Evolutionary conservation across 2,329 filamentous ascomycete species (phyloP), one percentile per base, ranked within the genome.

Genomic region (Aureobasidium melanogenum): DNA sequence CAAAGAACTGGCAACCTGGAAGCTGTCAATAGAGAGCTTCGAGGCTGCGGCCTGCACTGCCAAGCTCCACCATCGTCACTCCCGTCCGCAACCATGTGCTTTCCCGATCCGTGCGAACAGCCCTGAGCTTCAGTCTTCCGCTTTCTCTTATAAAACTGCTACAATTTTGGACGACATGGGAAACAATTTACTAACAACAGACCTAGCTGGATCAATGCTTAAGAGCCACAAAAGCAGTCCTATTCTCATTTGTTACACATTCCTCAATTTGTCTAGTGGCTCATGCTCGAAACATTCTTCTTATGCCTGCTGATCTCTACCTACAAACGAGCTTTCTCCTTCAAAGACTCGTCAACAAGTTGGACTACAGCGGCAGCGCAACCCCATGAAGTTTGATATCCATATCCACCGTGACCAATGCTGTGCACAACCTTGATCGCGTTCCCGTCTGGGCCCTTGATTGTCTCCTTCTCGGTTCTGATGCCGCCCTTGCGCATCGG

Each of bases 381-480:
- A 0, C 77, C 78, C 68, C 72, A 80, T 19, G 69, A 71, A 14
- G 72, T 74, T 72, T 80, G 78, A 69, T 81, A 96, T 12, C 57
- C 91, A 80, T 88, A 91, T 1, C 88, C 88, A 1, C 84, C 86
- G 71, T 91, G 88, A 0, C 88, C 89, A 67, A 92, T 92, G 68
- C 90, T 88, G 71, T 93, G 89, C 59, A 94, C 86, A n/a, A 91
- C 82, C 73, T 82, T 82, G 3, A 83, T 80, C 22, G 62, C 50
- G 15, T 62, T 30, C 3, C 62, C 62, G 63, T 67, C 65, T 3
- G 61, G 24, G 7, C 83, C 85, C 55, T 80, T 76, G 47, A 90
- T 82, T 64, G 76, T 77, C 71, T 92, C 88, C 69, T 79, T 86
- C 74, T 95, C 91, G 15, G 96, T 77, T 62, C 91, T 81, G 22